Base-by-base conservation (phyloP, 1,139 yeast genomes). In the Komagataea norvegica region DNA sequence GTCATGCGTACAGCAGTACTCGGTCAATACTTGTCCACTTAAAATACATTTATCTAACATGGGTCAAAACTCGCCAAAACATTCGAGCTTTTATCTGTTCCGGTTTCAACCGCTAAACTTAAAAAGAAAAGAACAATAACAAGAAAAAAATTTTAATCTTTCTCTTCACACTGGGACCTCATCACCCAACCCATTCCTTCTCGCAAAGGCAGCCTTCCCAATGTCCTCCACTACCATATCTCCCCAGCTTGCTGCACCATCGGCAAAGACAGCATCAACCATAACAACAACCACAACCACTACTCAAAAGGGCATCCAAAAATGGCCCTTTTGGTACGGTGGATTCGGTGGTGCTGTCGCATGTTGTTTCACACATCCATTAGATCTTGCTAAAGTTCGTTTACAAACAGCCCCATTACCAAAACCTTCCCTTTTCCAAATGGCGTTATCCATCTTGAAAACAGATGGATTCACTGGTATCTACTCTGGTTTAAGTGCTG, bases 381-480 rank as follows among this genome's bases (percentile, higher is more conserved):
- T 84, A 42, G 94, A 84, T 57, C 68, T 84, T 33, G 93, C 94
- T n/a, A 84, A 84, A 51, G 93, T 85, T 9, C 72, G 94, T 40
- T 68, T 84, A 57, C 94, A 84, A 57, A 80, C 93, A 0, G 88
- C 94, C 2, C 52, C 72, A 5, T 62, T 67, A 37, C 74, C 86
- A 39, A 76, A 83, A 23, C 80, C 78, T 43, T 69, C 79, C 1
- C 67, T 85, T 50, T 58, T 71, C 9, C 67, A 75, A 10, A 81
- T 86, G 74, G 70, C 84, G 11, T 58, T 64, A 33, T 73, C 70
- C 33, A 84, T 86, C 23, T 61, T 81, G 18, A 66, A 65, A 13
- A 62, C 72, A 38, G 93, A 85, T 57, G 94, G 94, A 4, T 51
- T 79, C 16, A 57, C 73, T 37, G 84, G 82, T 29, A 70, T 84